Evolutionary conservation across 108 stramenopile species (phyloP), one percentile per base, ranked within the genome.

Genomic region (Nitzschia sp.): DNA sequence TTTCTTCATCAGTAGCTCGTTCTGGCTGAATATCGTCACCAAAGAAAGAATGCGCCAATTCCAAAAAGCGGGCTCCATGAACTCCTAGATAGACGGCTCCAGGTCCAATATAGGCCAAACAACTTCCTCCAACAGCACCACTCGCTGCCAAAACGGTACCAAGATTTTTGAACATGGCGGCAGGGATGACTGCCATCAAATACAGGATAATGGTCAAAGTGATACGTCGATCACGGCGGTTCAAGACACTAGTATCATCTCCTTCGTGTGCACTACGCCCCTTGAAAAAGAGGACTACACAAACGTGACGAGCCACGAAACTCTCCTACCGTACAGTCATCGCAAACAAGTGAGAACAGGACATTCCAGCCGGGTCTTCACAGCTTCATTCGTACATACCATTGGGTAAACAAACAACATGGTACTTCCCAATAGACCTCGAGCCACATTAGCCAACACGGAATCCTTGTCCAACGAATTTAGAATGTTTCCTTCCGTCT

Each of bases 331-430:
- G 15, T 7, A 12, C 9, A 2, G 15, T 15, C 3, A 50, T 50
- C 48, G 19, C 2, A 54, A 54, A 48, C 2, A 55, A 55, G 54
- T 55, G 54, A 55, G 54, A 3, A 17, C 46, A 5, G 14, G n/a
- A 48, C 3, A 6, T 48, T 15, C n/a, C 2, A 43, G 43, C n/a
- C 10, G 43, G 43, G 43, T 12, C 9, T 43, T 9, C 12, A 17
- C 46, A 17, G 8, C 1, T 54, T 20, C 14, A 40, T 58, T 24
- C 41, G 21, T 3, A 62, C 61, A 8, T 62, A 62, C 61, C 79
- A 90, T 78, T 2, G 92, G 92, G 67, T 88, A 93, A 0, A 88
- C 89, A 79, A 84, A 86, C 22, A 93, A 75, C 92, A 93, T 93
- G 10, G 88, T 89, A 14, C 69, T 73, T 15, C 78, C 77, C 25